Evolutionary conservation across 1,284 basidiomycete species (phyloP).

Genomic region (Exobasidium rhododendri): DNA sequence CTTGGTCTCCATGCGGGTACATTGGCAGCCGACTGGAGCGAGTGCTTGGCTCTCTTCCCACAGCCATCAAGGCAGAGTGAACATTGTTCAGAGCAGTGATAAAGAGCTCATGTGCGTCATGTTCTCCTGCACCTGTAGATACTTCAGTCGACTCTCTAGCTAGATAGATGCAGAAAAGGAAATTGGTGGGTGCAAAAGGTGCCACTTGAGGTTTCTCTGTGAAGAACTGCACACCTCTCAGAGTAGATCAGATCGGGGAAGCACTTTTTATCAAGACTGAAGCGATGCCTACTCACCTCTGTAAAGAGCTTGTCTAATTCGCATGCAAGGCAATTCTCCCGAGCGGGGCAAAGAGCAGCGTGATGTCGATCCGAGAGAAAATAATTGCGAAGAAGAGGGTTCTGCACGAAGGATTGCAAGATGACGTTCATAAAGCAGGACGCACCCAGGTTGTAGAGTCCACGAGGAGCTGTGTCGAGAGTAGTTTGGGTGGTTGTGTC

Average conservation of each 20-base stretch:
- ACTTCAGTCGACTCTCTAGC: constrained; percentile 68
- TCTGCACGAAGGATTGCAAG: constrained; percentile 87
- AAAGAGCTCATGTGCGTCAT: constrained; percentile 77
- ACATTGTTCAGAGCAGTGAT: constrained; percentile 51
- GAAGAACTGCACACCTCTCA: constrained; percentile 16
- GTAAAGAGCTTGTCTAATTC: constrained; percentile 89
- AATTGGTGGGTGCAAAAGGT: constrained; percentile 68
- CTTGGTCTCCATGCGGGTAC: constrained; percentile 28
- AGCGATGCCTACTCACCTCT: constrained; percentile 66
- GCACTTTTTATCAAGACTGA: too few species aligned
- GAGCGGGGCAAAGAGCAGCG: constrained; percentile 61
- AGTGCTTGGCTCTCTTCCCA: constrained; percentile 25
- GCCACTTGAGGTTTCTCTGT: not conserved
- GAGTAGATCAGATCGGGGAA: too few species aligned
- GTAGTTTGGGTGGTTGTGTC: too few species aligned
- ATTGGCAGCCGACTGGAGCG: constrained; percentile 18
- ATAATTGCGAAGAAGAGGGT: constrained; percentile 83
- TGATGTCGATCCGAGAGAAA: constrained; percentile 81
- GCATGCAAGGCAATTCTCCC: constrained; percentile 79
- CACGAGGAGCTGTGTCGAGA: constrained; percentile 66
- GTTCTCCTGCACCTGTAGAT: constrained; percentile 81
- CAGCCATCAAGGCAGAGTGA: constrained; percentile 37
- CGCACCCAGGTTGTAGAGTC: constrained; percentile 85
- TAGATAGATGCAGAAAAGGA: constrained; percentile 83
- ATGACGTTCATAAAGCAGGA: constrained; percentile 94